These are phyloP conservation scores for Saprolegnia diclina DNA, from an alignment of 352 stramenopile genomes.

Conservation along the genomic window DNA sequence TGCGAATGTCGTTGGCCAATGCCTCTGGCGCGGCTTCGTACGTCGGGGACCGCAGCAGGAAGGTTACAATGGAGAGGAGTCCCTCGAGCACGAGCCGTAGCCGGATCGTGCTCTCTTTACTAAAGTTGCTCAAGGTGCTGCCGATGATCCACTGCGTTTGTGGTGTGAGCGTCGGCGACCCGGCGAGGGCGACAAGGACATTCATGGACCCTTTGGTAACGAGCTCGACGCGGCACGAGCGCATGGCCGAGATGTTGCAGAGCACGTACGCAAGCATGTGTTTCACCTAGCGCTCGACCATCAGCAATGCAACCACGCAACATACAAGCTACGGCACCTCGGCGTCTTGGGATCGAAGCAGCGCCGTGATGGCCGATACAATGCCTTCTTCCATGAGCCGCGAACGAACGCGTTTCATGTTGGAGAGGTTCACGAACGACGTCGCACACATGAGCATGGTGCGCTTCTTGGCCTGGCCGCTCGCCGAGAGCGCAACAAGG, in stretches of 20 bases:
- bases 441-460: conserved; percentile 40
- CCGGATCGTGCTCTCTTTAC: conserved; percentile 56
- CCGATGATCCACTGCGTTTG: conserved; percentile 53
- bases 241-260: conserved; percentile 58
- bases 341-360: conserved; percentile 45
- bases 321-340: not conserved
- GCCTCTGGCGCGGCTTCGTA: conserved; percentile 23
- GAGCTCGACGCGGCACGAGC: conserved; percentile 57
- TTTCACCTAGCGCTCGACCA: conserved; percentile 33
- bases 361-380: conserved; percentile 53
- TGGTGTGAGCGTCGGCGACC: conserved; percentile 27
- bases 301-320: not conserved
- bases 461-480: conserved; percentile 25
- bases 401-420: conserved; percentile 73
- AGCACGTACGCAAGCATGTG: conserved; percentile 63
- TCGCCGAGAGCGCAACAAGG: conserved; percentile 55
- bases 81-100: conserved; percentile 76
- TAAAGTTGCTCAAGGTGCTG: conserved; percentile 58
- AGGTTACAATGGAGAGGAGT: conserved; percentile 51
- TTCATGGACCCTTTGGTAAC: conserved; percentile 65
- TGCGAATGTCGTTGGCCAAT: conserved; percentile 31
- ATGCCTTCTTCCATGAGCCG: conserved; percentile 87
- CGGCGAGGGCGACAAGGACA: conserved; percentile 41
- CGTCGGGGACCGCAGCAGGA: conserved; percentile 30
- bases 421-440: conserved; percentile 84